Conservation (phyloP, 2,329 filamentous ascomycete species). For the Verticillium tricorpus region DNA sequence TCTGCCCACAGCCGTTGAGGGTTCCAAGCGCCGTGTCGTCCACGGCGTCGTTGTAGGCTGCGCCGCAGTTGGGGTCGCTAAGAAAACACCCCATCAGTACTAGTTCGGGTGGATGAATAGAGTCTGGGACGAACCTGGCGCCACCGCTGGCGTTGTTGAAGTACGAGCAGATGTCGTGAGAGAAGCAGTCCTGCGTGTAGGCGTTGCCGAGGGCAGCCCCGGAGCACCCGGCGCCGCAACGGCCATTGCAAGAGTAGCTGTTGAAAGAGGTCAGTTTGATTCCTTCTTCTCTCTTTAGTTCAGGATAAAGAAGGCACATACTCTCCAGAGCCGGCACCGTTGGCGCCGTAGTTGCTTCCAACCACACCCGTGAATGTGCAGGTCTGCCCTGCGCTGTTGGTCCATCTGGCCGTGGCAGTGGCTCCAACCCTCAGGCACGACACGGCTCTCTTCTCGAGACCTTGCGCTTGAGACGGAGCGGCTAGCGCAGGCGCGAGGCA, state of each 20-base stretch:
- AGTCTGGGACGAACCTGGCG: conserved; percentile 26
- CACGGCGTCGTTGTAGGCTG: conserved; percentile 34
- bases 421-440: conserved; percentile 33
- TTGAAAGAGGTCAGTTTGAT: background rate
- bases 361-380: conserved; percentile 40
- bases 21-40: conserved; percentile 36
- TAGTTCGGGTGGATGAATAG: background rate
- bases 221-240: conserved; percentile 41
- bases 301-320: conserved; percentile 18
- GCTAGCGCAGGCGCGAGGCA: conserved; percentile 8
- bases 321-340: conserved; percentile 35
- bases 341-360: conserved; percentile 43
- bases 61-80: conserved; percentile 43
- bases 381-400: conserved; percentile 32
- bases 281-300: background rate
- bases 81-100: background rate
- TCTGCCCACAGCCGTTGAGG: conserved; percentile 26
- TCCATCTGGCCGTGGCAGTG: conserved; percentile 42
- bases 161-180: conserved; percentile 46
- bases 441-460: conserved; percentile 21
- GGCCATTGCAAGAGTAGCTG: conserved; percentile 45
- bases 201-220: conserved; percentile 38
- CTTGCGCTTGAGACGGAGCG: conserved; percentile 5
- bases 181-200: conserved; percentile 47
- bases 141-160: conserved; percentile 44